Evolutionary conservation across 164 flowering plant genomes (phyloP).

Genomic region (Tetrastigma voinierianum): DNA sequence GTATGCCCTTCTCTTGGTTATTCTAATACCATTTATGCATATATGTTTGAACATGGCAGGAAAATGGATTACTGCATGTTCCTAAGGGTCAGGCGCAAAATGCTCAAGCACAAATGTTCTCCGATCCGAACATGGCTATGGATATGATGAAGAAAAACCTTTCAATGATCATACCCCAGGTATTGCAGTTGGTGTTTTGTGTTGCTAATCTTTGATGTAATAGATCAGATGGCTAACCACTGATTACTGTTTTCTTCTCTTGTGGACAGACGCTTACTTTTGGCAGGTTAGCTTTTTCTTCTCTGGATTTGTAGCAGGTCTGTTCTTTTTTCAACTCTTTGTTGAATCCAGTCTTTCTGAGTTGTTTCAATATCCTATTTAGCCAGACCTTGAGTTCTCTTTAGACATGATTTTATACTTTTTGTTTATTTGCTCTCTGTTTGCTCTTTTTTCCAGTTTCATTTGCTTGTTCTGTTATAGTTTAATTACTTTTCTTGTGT

Average conservation of each 20-base stretch:
- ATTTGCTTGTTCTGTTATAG: too few relatives aligned
- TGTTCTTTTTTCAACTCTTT: not conserved
- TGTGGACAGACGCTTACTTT: constrained; percentile 85
- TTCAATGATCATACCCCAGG: constrained; percentile 99
- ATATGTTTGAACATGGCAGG: constrained; percentile 44
- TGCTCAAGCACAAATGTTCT: constrained; percentile 96
- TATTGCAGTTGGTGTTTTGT: constrained; percentile 16
- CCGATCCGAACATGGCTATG: constrained; percentile 99
- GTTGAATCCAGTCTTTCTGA: not conserved
- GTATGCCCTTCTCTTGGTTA: not conserved
- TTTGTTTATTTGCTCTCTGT: too few relatives aligned
- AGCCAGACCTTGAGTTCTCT: too few relatives aligned
- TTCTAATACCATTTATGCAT: not conserved
- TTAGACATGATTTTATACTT: too few relatives aligned
- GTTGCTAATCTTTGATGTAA: not conserved
- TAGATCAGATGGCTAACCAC: constrained; percentile 1
- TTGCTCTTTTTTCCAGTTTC: too few relatives aligned
- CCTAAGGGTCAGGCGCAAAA: constrained; percentile 90
- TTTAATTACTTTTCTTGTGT: too few relatives aligned
- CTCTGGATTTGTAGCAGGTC: constrained; percentile 99
- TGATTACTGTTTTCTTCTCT: constrained; percentile 4
- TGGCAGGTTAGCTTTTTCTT: constrained; percentile 99
- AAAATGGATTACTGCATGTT: constrained; percentile 82
- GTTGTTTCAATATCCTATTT: too few relatives aligned
- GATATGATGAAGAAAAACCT: constrained; percentile 99